A percentile compares a stretch with the other conserved stretches of the same genome.
These are phyloP conservation scores for Durotheca rogersii DNA, from an alignment of 495 filamentous ascomycete species.

Conservation along the genomic window DNA sequence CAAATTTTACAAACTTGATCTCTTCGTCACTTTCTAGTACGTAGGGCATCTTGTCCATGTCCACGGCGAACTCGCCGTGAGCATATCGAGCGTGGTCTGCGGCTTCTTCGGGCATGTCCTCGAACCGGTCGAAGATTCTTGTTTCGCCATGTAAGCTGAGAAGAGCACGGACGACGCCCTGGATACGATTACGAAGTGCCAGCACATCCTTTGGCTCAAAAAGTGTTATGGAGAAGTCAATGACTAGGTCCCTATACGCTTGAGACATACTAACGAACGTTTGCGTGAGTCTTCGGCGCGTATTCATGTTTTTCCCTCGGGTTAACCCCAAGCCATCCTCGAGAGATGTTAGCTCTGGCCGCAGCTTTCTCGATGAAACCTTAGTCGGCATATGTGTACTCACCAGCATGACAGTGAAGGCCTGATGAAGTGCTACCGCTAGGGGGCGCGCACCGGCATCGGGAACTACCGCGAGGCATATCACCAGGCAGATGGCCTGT, in stretches of 20 bases:
- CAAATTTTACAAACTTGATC: conserved; percentile 32
- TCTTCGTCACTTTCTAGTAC: conserved; percentile 15
- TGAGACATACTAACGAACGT: conserved; percentile 58
- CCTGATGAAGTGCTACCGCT: conserved; percentile 46
- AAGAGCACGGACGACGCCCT: conserved; percentile 52
- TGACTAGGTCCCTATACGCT: conserved; percentile 54
- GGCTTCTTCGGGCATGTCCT: conserved; percentile 1
- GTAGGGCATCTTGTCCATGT: conserved; percentile 35
- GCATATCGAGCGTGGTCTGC: conserved; percentile 3
- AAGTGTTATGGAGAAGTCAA: conserved; percentile 54
- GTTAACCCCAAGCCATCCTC: conserved; percentile 49
- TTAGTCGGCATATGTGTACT: background rate
- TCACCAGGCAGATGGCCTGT: conserved; percentile 50
- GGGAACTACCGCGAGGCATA: conserved; percentile 49
- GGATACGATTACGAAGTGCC: conserved; percentile 52
- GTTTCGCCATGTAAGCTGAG: conserved; percentile 48
- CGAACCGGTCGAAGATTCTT: conserved; percentile 38
- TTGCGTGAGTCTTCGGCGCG: conserved; percentile 44
- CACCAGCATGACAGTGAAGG: conserved; percentile 44
- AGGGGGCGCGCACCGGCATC: conserved; percentile 55
- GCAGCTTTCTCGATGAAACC: too few relatives aligned
- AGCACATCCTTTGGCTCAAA: conserved; percentile 50
- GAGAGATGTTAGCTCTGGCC: conserved; percentile 11
- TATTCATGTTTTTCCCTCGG: conserved; percentile 34
- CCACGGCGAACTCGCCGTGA: conserved; percentile 34